These are phyloP conservation scores for Spathaspora boniae DNA, from an alignment of 805 yeast genomes.

Conservation along the genomic window DNA sequence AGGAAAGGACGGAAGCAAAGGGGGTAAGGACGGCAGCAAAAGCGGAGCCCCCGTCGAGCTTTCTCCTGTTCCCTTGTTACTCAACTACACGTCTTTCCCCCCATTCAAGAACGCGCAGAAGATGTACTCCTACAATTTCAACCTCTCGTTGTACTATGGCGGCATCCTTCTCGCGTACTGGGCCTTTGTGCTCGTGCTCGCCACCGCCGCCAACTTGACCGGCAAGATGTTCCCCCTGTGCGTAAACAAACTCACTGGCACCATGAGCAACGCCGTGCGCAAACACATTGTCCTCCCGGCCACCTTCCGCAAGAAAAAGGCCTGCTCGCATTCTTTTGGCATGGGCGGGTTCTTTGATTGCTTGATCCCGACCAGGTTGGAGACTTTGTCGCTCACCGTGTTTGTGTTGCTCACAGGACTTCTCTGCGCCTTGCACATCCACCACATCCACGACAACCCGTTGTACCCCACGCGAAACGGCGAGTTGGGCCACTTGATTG, in stretches of 20 bases:
- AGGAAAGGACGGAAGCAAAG: background rate
- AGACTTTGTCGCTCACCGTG: conserved; percentile 38
- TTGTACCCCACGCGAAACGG: conserved; percentile 13
- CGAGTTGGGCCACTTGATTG: conserved; percentile 41
- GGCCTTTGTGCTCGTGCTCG: conserved; percentile 41
- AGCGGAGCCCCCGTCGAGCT: background rate
- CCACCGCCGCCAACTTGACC: conserved; percentile 41
- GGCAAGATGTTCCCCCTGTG: conserved; percentile 36
- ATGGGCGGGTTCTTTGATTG: conserved; percentile 16
- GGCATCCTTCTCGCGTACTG: conserved; percentile 47
- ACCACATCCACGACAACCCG: conserved; percentile 23
- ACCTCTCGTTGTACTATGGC: conserved; percentile 40
- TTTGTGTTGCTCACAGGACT: conserved; percentile 35
- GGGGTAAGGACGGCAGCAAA: conserved; percentile 3
- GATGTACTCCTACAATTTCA: conserved; percentile 19
- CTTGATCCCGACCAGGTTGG: conserved; percentile 52
- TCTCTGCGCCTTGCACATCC: conserved; percentile 23
- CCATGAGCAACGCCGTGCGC: conserved; percentile 20
- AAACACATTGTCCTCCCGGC: conserved; percentile 28
- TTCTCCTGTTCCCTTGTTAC: conserved; percentile 33
- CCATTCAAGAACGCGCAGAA: conserved; percentile 32
- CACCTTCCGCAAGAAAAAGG: conserved; percentile 14
- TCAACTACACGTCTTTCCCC: conserved; percentile 31
- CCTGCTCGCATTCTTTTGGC: conserved; percentile 11
- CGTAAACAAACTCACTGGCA: conserved; percentile 26